Base-by-base conservation (phyloP, 2,329 filamentous ascomycete species). In the Diaporthe sp. region DNA sequence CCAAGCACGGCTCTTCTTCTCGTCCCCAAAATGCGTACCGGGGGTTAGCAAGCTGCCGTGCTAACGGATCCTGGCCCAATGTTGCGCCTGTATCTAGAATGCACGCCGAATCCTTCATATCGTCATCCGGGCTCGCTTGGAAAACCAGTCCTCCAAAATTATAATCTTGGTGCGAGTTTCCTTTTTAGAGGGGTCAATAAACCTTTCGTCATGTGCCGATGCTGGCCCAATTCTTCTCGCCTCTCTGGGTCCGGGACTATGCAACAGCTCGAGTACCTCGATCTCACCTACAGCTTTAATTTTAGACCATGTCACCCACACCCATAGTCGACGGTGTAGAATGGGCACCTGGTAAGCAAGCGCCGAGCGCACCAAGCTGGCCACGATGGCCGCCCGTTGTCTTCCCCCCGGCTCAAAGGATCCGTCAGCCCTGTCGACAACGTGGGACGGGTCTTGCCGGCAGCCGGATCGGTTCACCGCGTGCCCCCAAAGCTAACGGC, bases 1-100 rank as follows among this genome's bases (percentile, higher is more conserved):
- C 61, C 61, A 67, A 49, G 61, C 61, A 70, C 44, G 58, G 71
- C 71, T 72, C 71, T 72, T 72, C 71, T 72, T 72, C 55, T 53
- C 46, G 31, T 49, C 22, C 39, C 28, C 39, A 34, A 34, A 17
- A 25, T 37, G 39, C 39, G n/a, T 37, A 25, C 17, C 10, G 25
- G 34, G 34, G 57, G n/a, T 25, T 25, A 10, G 31, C 12, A 72
- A 61, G 28, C 42, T 62, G 55, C n/a, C 49, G 34, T 72, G 71
- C 71, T 42, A 62, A 46, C 13, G 46, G 57, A 73, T 73, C 71
- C 71, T 73, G 71, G 71, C 71, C 71, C 58, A 65, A 44, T 73
- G 28, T 65, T 65, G 58, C 71, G 71, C 71, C 71, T 51, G 37
- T 42, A 34, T 34, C 34, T 34, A 5, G 34, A 57, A 55, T 73